These are phyloP conservation scores for Suhomyces bokatorum DNA, from an alignment of 1,139 yeast genomes.

Conservation along the genomic window DNA sequence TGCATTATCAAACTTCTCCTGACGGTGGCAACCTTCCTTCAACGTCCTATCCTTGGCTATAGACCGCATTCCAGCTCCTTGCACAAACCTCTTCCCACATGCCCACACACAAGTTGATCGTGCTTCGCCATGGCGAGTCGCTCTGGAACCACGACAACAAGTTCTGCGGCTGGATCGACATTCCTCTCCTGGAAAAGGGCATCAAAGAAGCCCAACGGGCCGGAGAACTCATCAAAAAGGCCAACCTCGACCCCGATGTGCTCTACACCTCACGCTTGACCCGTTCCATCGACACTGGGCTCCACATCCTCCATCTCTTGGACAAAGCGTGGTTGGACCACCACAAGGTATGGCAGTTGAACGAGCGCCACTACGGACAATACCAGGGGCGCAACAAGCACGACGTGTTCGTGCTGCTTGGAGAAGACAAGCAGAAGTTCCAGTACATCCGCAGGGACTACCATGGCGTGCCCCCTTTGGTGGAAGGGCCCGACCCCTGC, in stretches of 20 bases:
- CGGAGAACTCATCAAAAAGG: constrained; percentile 48
- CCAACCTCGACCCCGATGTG: constrained; percentile 49
- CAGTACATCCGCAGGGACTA: constrained; percentile 69
- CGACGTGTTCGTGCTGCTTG: constrained; percentile 51
- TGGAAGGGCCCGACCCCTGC: constrained; percentile 30
- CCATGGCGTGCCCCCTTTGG: constrained; percentile 66
- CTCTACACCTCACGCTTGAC: constrained; percentile 66
- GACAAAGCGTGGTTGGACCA: constrained; percentile 50
- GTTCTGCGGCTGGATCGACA: constrained; percentile 87
- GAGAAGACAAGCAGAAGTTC: constrained; percentile 58
- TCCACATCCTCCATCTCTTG: constrained; percentile 53
- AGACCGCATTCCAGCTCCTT: no score
- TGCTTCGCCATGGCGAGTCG: constrained; percentile 76
- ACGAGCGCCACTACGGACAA: constrained; percentile 78
- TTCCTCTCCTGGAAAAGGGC: constrained; percentile 62
- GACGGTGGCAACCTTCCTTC: no score
- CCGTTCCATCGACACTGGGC: constrained; percentile 67
- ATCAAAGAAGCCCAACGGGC: constrained; percentile 61
- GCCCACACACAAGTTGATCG: constrained; percentile 41
- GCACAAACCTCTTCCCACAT: not conserved
- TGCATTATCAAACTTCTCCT: no score
- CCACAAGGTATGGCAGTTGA: constrained; percentile 64
- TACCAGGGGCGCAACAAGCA: constrained; percentile 71
- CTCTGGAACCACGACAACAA: constrained; percentile 68
- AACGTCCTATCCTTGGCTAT: no score